Base-by-base conservation (phyloP, 139 green algal genomes). In the Chlorella sp. region DNA sequence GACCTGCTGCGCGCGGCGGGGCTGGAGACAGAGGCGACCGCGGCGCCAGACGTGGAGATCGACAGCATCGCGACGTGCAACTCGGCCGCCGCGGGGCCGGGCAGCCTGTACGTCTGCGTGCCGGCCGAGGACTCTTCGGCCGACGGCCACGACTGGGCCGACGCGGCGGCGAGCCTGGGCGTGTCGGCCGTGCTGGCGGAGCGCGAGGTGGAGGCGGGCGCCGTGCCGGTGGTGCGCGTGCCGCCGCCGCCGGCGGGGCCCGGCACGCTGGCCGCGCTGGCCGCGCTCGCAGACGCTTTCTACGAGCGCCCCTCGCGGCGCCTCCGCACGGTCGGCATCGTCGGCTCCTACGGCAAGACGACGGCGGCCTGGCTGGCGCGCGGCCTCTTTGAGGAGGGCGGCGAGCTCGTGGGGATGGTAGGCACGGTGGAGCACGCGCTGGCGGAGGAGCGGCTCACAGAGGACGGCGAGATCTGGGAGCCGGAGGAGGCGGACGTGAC, bases 331-430 rank as follows among this genome's bases (percentile, higher is more conserved):
- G 77, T 42, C 31, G 93, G 83, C 31, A 71, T 98, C 25, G 83
- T 90, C 45, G 96, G 96, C 36, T 92, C 79, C 27, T 82, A 85
- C 51, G 96, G 96, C 68, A 99, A 99, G 88, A 98, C 93, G n/a
- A 99, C 95, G 3, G 89, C 87, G 0, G 82, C 86, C 31, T 98
- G 95, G 92, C 83, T 99, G 29, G 81, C 96, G 19, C 89, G 92
- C 12, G 87, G 91, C 41, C 88, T 98, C 11, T 85, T 98, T 53
- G 94, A 98, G 76, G 85, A 95, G 71, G 72, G 83, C 19, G 68
- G 76, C 23, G 59, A 84, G 65, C 53, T 79, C 12, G 55, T 68
- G 12, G 78, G 82, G 42, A 81, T 88, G 72, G 63, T 86, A 63
- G 91, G 88, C 81, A 94, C 79, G 61, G 86, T 94, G 0, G 91